A percentile compares a stretch with the other conserved stretches of the same genome.
These are phyloP conservation scores for Polyporus arcularius DNA, from an alignment of 768 basidiomycete species.

Conservation along the genomic window DNA sequence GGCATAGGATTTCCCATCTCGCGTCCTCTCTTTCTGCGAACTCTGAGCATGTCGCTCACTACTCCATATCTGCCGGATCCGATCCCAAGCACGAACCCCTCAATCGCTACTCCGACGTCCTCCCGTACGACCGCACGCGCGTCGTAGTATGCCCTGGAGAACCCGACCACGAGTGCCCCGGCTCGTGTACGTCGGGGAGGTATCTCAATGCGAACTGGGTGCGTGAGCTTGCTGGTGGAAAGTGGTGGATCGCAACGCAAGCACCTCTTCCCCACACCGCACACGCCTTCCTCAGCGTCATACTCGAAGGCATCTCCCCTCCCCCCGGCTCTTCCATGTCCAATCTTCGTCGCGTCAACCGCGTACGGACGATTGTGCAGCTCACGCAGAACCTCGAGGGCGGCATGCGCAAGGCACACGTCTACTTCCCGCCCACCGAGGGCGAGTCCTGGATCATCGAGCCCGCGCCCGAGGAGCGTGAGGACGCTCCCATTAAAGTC, in stretches of 20 bases:
- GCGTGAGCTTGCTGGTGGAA: constrained; percentile 67
- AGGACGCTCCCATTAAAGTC: constrained; percentile 49
- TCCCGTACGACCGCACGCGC: constrained; percentile 82
- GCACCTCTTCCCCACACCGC: constrained; percentile 72
- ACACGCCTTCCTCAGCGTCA: constrained; percentile 75
- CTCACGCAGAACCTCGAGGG: constrained; percentile 74
- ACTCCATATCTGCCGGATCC: constrained; percentile 55
- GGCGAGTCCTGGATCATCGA: constrained; percentile 50
- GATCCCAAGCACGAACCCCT: constrained; percentile 42
- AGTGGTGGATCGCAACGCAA: constrained; percentile 86
- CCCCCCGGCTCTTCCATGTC: constrained; percentile 22
- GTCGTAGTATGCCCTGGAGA: constrained; percentile 47
- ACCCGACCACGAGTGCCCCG: constrained; percentile 10
- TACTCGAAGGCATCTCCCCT: constrained; percentile 49
- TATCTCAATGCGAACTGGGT: constrained; percentile 91
- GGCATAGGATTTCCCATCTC: constrained; percentile 21
- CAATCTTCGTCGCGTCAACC: constrained; percentile 34
- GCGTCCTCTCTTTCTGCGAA: constrained; percentile 23
- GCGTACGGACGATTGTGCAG: constrained; percentile 77
- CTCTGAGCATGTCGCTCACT: constrained; percentile 42
- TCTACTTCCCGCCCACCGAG: constrained; percentile 68
- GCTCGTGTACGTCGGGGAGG: constrained; percentile 32
- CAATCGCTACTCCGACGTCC: constrained; percentile 76
- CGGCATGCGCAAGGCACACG: constrained; percentile 71
- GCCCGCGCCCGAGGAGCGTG: constrained; percentile 44